Conservation (phyloP, 2,329 filamentous ascomycete species). For the Arthrinium phaeospermum region DNA sequence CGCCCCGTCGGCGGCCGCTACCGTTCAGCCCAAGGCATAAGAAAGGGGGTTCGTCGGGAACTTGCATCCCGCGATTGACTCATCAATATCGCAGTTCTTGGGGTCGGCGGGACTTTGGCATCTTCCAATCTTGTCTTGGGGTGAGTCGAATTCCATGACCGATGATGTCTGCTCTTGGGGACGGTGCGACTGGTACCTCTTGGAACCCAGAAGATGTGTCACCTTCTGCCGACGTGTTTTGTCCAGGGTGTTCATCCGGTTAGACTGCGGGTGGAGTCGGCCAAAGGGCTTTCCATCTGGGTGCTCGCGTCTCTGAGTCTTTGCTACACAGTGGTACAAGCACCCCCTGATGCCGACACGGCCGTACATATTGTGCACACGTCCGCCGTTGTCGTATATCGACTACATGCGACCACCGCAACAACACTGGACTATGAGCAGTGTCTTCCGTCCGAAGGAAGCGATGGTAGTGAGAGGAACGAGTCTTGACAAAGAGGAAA, state of each 20-base stretch:
- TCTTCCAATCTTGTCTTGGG: neutral
- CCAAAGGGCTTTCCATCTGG: neutral
- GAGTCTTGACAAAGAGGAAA: no score
- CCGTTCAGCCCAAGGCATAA: slow-evolving; percentile 31
- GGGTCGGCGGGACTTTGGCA: neutral
- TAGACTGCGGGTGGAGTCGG: neutral
- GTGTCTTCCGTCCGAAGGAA: no score
- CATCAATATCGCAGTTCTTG: neutral
- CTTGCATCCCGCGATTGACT: neutral
- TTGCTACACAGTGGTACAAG: neutral
- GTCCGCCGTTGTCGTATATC: no score
- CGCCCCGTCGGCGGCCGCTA: slow-evolving; percentile 22
- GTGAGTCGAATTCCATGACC: neutral
- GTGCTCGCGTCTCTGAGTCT: neutral
- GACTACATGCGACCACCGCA: no score
- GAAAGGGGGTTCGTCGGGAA: neutral
- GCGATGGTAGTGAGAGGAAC: no score
- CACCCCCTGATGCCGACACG: no score
- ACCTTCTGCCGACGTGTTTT: neutral
- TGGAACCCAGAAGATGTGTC: no score
- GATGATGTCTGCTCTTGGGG: neutral
- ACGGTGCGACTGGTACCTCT: neutral
- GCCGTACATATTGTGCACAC: no score
- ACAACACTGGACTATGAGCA: no score
- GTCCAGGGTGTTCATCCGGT: neutral